These are phyloP conservation scores for Thelonectria blattea DNA, from an alignment of 2,329 filamentous ascomycete genomes.

Conservation along the genomic window DNA sequence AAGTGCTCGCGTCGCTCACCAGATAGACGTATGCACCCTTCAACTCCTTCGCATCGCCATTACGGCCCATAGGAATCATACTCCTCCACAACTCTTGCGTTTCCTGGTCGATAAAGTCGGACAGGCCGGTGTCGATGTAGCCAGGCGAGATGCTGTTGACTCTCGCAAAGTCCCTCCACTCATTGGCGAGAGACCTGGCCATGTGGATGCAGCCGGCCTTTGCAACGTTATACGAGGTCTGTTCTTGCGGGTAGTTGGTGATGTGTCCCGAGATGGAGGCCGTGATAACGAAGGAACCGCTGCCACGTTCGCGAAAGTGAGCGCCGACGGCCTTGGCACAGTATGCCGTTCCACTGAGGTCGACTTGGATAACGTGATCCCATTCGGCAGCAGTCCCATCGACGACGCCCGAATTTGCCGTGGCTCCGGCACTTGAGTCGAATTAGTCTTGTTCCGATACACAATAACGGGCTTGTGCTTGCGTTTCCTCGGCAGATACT, in stretches of 20 bases:
- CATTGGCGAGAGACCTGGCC: constrained; percentile 58
- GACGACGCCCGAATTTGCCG: constrained; percentile 69
- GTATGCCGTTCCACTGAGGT: constrained; percentile 53
- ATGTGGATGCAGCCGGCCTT: constrained; percentile 62
- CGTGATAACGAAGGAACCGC: constrained; percentile 58
- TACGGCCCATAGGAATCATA: constrained; percentile 59
- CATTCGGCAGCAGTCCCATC: constrained; percentile 71
- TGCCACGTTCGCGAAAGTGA: constrained; percentile 50
- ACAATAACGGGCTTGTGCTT: not conserved
- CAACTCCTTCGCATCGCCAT: constrained; percentile 69
- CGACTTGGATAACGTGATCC: constrained; percentile 58
- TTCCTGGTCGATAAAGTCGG: constrained; percentile 41
- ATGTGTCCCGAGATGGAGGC: constrained; percentile 55
- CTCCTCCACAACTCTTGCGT: constrained; percentile 31
- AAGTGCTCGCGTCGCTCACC: constrained; percentile 57
- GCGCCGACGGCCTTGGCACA: constrained; percentile 52
- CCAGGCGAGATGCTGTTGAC: constrained; percentile 57
- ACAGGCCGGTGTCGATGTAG: constrained; percentile 61
- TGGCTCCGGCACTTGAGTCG: constrained; percentile 61
- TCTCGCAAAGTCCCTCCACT: constrained; percentile 62
- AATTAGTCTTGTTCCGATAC: not conserved
- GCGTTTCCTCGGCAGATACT: constrained; percentile 56
- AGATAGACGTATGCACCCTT: constrained; percentile 65
- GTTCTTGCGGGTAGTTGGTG: constrained; percentile 57
- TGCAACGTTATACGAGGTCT: constrained; percentile 61